Conservation (phyloP, 371 early-diverging fungal genomes). For the Apophysomyces ossiformis region DNA sequence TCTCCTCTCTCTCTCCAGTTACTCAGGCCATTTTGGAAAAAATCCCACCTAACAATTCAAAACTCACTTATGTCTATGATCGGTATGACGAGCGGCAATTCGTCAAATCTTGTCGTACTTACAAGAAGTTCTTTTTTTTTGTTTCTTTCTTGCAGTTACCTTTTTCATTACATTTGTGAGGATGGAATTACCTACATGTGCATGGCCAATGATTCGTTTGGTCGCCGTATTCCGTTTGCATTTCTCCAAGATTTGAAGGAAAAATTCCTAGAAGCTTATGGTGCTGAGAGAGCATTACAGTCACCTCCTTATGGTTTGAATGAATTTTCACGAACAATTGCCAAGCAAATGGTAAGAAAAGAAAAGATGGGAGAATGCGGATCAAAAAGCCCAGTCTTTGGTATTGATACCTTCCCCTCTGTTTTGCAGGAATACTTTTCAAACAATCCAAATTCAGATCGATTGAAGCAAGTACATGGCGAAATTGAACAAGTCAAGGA, state of each 20-base stretch:
- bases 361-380: background rate
- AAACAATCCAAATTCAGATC: conserved; percentile 74
- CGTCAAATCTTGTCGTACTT: no score
- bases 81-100: conserved; percentile 48
- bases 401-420: no score
- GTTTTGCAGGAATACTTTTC: conserved; percentile 71
- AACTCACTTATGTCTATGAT: conserved; percentile 91
- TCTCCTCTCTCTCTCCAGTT: conserved; percentile 42
- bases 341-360: conserved; percentile 74
- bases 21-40: conserved; percentile 90
- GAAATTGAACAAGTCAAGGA: conserved; percentile 94
- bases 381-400: no score
- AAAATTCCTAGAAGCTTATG: conserved; percentile 66
- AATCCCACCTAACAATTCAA: conserved; percentile 88
- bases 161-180: conserved; percentile 89
- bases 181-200: conserved; percentile 86
- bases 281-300: conserved; percentile 56
- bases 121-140: background rate
- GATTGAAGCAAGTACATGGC: conserved; percentile 82
- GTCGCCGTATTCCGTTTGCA: conserved; percentile 87
- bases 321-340: conserved; percentile 82
- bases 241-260: conserved; percentile 85
- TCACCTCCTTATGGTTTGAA: conserved; percentile 81
- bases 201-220: conserved; percentile 90
- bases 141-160: conserved; percentile 55